A percentile compares a stretch with the other conserved stretches of the same genome.
phyloP scores from a whole-genome alignment of 371 early-diverging fungal species.

The Mortierella sp. region DNA sequence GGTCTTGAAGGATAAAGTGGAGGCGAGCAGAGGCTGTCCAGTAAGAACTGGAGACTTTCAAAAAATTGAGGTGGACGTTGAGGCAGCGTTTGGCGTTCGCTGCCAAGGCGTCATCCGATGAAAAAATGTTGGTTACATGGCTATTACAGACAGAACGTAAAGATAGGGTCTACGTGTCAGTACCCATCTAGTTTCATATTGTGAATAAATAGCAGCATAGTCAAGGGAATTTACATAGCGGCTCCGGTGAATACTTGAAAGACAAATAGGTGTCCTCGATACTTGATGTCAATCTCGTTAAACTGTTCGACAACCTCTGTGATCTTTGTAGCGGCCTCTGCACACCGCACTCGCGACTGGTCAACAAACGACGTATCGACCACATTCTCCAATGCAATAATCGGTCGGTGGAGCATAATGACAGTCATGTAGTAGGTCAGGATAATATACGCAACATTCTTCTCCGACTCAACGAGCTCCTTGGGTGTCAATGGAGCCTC shows the following conservation, averaged over 20 bases:
- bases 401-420: slow-evolving; percentile 16
- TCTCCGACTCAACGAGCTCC: background rate
- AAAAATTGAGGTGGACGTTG: background rate
- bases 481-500: background rate
- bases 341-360: background rate
- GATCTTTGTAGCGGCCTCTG: slow-evolving; percentile 14
- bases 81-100: background rate
- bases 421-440: slow-evolving; percentile 17
- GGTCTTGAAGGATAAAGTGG: slow-evolving; percentile 13
- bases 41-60: slow-evolving; percentile 9
- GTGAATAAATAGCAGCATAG: background rate
- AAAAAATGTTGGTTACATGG: slow-evolving; percentile 9
- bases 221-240: background rate
- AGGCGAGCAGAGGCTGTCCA: slow-evolving; percentile 11
- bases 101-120: slow-evolving; percentile 1
- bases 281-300: slow-evolving; percentile 3
- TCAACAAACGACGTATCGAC: slow-evolving; percentile 1
- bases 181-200: too few relatives aligned
- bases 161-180: background rate
- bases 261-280: slow-evolving; percentile 9
- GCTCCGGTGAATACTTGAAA: slow-evolving; percentile 8
- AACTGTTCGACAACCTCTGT: slow-evolving; percentile 7
- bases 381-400: slow-evolving; percentile 10
- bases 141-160: background rate
- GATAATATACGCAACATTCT: background rate